phyloP scores from a whole-genome alignment of 2,329 filamentous ascomycete species.

The Arthrobotrys pseudoclavata region DNA sequence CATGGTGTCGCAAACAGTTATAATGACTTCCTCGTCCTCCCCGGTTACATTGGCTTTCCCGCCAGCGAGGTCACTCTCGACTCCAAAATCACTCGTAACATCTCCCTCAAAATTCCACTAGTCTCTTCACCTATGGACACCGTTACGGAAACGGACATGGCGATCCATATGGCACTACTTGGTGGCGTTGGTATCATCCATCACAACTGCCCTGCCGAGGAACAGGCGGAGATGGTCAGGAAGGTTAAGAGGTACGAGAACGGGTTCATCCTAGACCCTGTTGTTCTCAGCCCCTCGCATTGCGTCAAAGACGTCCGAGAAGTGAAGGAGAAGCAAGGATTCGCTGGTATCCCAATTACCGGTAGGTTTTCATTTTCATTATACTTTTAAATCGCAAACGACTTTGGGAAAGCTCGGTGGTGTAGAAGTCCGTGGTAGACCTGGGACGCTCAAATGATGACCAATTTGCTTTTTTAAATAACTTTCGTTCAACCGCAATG shows the following conservation, averaged over 20 bases:
- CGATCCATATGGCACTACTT: slow-evolving; percentile 93
- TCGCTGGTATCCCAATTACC: slow-evolving; percentile 97
- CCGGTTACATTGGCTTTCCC: slow-evolving; percentile 97
- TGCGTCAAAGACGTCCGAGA: slow-evolving; percentile 92
- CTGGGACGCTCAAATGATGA: slow-evolving; percentile 78
- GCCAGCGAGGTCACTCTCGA: slow-evolving; percentile 90
- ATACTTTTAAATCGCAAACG: slow-evolving; percentile 40
- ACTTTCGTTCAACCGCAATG: slow-evolving; percentile 99
- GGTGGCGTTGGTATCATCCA: slow-evolving; percentile 94
- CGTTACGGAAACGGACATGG: slow-evolving; percentile 99
- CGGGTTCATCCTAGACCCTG: slow-evolving; percentile 95
- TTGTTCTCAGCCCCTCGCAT: slow-evolving; percentile 87
- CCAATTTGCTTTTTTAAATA: slow-evolving; percentile 81
- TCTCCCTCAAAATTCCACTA: slow-evolving; percentile 95
- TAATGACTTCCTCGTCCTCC: slow-evolving; percentile 96
- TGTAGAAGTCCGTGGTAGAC: too few relatives aligned
- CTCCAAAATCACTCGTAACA: slow-evolving; percentile 92
- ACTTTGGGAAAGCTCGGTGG: neutral
- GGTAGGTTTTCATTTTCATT: slow-evolving; percentile 75
- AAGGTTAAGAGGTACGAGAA: slow-evolving; percentile 99
- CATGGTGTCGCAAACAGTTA: slow-evolving; percentile 55
- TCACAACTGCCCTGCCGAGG: slow-evolving; percentile 98
- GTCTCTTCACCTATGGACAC: slow-evolving; percentile 99
- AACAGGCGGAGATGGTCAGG: slow-evolving; percentile 97
- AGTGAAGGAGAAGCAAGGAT: slow-evolving; percentile 97